Evolutionary conservation across 2,329 filamentous ascomycete genomes (phyloP).

Genomic region (Claviceps pusilla): DNA sequence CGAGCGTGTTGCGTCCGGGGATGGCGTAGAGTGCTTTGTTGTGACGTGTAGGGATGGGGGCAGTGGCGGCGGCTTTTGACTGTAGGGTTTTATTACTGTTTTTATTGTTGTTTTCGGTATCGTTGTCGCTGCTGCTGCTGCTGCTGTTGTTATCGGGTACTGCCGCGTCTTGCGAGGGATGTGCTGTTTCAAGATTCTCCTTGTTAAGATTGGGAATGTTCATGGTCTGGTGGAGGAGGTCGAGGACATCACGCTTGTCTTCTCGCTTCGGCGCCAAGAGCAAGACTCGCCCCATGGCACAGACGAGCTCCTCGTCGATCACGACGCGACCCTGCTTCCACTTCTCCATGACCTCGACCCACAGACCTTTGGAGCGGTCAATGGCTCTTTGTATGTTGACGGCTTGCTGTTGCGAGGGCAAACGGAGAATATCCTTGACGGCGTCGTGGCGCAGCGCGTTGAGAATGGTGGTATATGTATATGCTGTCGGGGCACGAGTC

Average conservation of each 20-base stretch:
- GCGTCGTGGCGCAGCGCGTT: slow-evolving; percentile 47
- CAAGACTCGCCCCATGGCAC: slow-evolving; percentile 68
- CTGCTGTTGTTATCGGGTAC: background rate
- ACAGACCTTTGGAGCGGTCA: slow-evolving; percentile 56
- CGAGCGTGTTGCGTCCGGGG: slow-evolving; percentile 46
- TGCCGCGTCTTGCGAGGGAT: background rate
- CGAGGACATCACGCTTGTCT: slow-evolving; percentile 58
- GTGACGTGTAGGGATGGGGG: background rate
- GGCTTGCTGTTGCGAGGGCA: slow-evolving; percentile 16
- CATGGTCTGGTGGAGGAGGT: slow-evolving; percentile 70
- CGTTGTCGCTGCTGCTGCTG: too few relatives aligned
- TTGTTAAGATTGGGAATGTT: slow-evolving; percentile 44
- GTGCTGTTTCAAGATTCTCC: slow-evolving; percentile 11
- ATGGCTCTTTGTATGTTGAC: slow-evolving; percentile 33
- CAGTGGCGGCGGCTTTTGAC: background rate
- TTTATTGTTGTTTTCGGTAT: background rate
- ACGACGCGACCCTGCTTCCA: slow-evolving; percentile 58
- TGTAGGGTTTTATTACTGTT: background rate
- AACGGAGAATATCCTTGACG: slow-evolving; percentile 12
- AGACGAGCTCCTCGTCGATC: slow-evolving; percentile 67
- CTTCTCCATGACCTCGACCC: slow-evolving; percentile 62
- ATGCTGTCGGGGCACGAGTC: slow-evolving; percentile 45
- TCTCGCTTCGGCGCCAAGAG: slow-evolving; percentile 41
- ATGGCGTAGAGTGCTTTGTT: slow-evolving; percentile 20
- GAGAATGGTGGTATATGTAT: slow-evolving; percentile 70